Conservation (phyloP, 208 protist genomes). For the Vickermania spadyakhi region DNA sequence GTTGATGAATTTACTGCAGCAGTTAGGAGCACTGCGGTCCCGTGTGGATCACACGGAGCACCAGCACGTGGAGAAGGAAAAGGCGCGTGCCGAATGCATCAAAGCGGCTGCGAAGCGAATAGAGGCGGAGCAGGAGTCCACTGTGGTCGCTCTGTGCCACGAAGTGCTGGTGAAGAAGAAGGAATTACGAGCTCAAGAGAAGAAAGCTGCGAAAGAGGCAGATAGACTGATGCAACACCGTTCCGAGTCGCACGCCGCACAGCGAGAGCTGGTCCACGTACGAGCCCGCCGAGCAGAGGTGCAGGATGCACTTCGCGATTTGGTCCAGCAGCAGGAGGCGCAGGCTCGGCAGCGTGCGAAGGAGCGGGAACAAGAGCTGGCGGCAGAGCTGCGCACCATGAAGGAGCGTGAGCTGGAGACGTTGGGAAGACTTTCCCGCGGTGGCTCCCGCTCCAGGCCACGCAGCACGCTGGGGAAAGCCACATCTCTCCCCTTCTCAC, state of each 20-base stretch:
- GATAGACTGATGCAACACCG: not conserved
- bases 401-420: not conserved
- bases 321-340: not conserved
- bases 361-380: not conserved
- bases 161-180: not conserved
- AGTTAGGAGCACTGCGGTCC: not conserved
- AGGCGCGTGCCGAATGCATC: not conserved
- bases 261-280: not conserved
- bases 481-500: not conserved
- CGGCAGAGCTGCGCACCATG: not conserved
- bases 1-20: not conserved
- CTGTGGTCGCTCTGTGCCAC: not conserved
- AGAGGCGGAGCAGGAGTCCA: not conserved
- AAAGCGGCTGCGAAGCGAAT: not conserved
- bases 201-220: not conserved
- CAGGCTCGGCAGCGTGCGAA: not conserved
- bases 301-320: not conserved
- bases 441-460: too few species aligned
- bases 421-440: too few species aligned
- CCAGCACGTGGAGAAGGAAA: not conserved
- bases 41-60: not conserved
- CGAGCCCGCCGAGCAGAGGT: not conserved
- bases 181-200: not conserved
- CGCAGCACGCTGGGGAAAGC: not conserved
- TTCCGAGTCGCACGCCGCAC: not conserved